These are phyloP conservation scores for Vaccinium corymbosum DNA, from an alignment of 148 eudicot species.

Conservation along the genomic window DNA sequence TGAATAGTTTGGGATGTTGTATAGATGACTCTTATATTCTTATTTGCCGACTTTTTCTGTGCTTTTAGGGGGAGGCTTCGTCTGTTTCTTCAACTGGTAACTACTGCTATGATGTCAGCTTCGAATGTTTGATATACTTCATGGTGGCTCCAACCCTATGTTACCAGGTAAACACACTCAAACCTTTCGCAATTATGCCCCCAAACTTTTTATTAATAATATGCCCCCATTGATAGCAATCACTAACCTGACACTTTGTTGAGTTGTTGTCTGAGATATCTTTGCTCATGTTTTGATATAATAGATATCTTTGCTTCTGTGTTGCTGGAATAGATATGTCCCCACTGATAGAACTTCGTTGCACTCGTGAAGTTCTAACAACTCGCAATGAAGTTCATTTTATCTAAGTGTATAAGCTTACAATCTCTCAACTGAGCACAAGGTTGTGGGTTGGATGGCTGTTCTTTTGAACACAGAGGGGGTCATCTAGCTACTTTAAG, in stretches of 20 bases:
- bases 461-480: background rate
- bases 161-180: constrained; percentile 64
- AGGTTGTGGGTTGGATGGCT: background rate
- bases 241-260: background rate
- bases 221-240: background rate
- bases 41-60: constrained; percentile 27
- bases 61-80: constrained; percentile 50
- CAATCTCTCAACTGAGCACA: background rate
- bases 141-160: constrained; percentile 96
- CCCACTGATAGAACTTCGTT: background rate
- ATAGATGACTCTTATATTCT: constrained; percentile 8
- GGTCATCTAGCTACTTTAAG: background rate
- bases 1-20: background rate
- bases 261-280: background rate
- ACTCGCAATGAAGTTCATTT: background rate
- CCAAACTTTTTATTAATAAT: background rate
- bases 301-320: background rate
- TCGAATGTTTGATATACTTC: constrained; percentile 77
- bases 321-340: background rate
- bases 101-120: constrained; percentile 54
- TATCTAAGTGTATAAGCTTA: background rate
- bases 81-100: constrained; percentile 33
- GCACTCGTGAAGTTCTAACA: background rate
- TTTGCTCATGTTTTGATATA: background rate
- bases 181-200: background rate